Percentiles rank a stretch among this genome's conserved stretches.
These are phyloP conservation scores for Neonectria ditissima DNA, from an alignment of 2,329 filamentous ascomycete species.

Conservation along the genomic window DNA sequence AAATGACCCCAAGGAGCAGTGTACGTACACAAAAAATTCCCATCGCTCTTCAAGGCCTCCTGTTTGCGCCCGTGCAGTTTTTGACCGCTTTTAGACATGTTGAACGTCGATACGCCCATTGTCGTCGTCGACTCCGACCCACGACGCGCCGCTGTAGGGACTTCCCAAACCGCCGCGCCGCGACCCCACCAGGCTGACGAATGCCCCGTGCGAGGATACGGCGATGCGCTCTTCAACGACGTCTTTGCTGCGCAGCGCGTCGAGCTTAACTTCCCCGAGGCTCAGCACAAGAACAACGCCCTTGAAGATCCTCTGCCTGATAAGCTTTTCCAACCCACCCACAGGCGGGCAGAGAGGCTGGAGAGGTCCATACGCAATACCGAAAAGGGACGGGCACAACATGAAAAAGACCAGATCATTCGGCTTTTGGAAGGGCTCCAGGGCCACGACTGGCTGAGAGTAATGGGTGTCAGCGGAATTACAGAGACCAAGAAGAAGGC, in stretches of 20 bases:
- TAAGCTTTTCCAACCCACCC: conserved; percentile 63
- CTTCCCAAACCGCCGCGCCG: conserved; percentile 46
- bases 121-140: conserved; percentile 71
- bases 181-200: conserved; percentile 43
- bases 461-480: conserved; percentile 88
- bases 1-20: conserved; percentile 81
- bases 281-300: conserved; percentile 57
- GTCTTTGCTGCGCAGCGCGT: conserved; percentile 68
- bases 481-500: conserved; percentile 88
- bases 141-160: conserved; percentile 45
- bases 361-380: conserved; percentile 73
- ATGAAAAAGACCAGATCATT: conserved; percentile 74
- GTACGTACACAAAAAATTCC: conserved; percentile 62
- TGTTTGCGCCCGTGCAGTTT: conserved; percentile 9
- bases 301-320: conserved; percentile 68
- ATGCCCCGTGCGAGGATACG: conserved; percentile 63
- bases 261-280: conserved; percentile 66
- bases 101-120: conserved; percentile 80
- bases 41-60: conserved; percentile 29
- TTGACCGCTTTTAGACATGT: conserved; percentile 67
- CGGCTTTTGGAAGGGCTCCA: conserved; percentile 83
- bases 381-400: conserved; percentile 73
- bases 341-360: conserved; percentile 69
- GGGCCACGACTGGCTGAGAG: conserved; percentile 91
- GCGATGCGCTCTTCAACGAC: conserved; percentile 67